A percentile compares a stretch with the other conserved stretches of the same genome.
These are phyloP conservation scores for Daldinia sp. DNA, from an alignment of 2,329 filamentous ascomycete genomes.

Conservation along the genomic window DNA sequence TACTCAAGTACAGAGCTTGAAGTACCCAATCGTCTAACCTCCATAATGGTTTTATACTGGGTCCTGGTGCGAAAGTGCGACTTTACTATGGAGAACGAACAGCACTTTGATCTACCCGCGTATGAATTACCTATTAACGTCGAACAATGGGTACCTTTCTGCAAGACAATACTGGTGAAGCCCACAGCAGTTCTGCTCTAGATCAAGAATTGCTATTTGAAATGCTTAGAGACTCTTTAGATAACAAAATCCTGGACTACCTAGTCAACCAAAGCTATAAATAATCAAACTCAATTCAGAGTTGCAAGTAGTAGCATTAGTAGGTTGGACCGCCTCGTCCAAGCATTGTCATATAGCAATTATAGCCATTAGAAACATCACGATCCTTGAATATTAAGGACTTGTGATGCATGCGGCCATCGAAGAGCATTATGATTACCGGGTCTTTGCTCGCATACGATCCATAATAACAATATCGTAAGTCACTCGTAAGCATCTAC, in stretches of 20 bases:
- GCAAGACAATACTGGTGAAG: not conserved
- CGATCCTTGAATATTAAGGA: not conserved
- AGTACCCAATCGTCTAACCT: too few species aligned
- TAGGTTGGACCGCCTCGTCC: not conserved
- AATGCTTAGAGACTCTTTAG: not conserved
- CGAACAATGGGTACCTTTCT: not conserved
- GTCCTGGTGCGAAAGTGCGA: constrained; percentile 1
- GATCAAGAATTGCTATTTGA: not conserved
- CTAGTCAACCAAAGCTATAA: not conserved
- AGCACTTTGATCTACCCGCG: not conserved
- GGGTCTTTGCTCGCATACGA: not conserved
- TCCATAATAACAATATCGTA: not conserved
- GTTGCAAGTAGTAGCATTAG: not conserved
- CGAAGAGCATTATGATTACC: not conserved
- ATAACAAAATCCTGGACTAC: not conserved
- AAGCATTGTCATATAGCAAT: not conserved
- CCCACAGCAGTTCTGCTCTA: not conserved
- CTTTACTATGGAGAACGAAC: constrained; percentile 3
- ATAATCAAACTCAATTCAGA: not conserved
- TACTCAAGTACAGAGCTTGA: too few species aligned
- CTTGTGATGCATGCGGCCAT: not conserved
- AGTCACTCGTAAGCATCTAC: not conserved
- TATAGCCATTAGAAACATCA: not conserved
- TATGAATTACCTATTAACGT: not conserved
- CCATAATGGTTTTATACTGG: not conserved